Evolutionary conservation across 2,329 filamentous ascomycete genomes (phyloP), one percentile per base, ranked within the genome.

Genomic region (Didymella arachidicola): DNA sequence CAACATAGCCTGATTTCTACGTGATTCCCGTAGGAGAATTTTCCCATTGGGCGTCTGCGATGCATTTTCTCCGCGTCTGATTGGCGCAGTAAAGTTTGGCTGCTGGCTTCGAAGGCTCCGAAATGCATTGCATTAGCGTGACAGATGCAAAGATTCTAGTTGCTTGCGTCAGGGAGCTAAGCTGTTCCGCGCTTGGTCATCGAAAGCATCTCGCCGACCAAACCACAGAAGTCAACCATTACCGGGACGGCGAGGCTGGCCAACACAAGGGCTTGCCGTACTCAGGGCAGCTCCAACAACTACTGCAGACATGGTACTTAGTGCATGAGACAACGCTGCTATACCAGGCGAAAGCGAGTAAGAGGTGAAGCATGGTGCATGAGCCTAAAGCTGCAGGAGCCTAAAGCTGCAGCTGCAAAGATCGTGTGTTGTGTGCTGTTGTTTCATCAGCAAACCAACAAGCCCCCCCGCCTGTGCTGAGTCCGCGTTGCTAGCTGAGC

Each of bases 71-170:
- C 39, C 27, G 39, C 30, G 19, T 49, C 45, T 48, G 48, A 22
- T 38, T 53, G 49, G 55, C 44, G 46, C 30, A 32, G 25, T 46
- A 46, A 53, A 41, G 27, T 45, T 54, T 45, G 46, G 8, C 32
- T 44, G 56, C 45, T 53, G 32, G 29, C 36, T 58, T 53, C 8
- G 18, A 26, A 49, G 49, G 44, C 43, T 45, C 45, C 44, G 50
- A 22, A 41, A 8, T 50, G 39, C 41, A 25, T 41, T 27, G 41
- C 32, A 42, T 42, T 54, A 54, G 50, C 50, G 50, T 58, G 49
- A 53, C 56, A 59, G 56, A 44, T 59, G 56, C 26, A 39, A 49
- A 26, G 39, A 48, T 52, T 53, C 34, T 52, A 52, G 48, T 52
- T 36, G 34, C 45, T 54, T 41, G 49, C 30, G 30, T 53, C 30